These are phyloP conservation scores for Rhodotorula sp. DNA, from an alignment of 1,284 basidiomycete genomes.

Conservation along the genomic window DNA sequence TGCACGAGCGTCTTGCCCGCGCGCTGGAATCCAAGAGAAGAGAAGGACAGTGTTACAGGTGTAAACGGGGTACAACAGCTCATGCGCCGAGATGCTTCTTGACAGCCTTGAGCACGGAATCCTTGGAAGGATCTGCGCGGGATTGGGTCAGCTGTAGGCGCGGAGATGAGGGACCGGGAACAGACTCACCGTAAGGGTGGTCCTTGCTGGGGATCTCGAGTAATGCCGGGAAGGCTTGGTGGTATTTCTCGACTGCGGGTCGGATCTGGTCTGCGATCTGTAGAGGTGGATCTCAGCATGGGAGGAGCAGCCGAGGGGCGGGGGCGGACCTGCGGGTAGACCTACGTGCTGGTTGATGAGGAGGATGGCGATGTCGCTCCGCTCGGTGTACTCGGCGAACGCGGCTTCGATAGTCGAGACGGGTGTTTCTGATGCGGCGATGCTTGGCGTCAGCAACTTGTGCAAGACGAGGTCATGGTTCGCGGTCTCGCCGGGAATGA, in stretches of 20 bases:
- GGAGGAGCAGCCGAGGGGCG: not conserved
- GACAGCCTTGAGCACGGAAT: conserved; percentile 94
- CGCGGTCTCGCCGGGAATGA: not conserved
- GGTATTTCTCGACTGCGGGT: conserved; percentile 90
- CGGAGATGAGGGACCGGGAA: too few relatives aligned
- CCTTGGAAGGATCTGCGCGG: conserved; percentile 85
- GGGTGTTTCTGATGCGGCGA: conserved; percentile 71
- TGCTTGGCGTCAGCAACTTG: not conserved
- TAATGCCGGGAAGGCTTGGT: conserved; percentile 91
- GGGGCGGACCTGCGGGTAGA: conserved; percentile 7
- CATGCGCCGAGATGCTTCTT: conserved; percentile 91
- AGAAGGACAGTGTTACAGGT: not conserved
- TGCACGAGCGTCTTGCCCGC: not conserved
- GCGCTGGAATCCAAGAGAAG: not conserved
- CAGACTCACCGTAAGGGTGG: conserved; percentile 54
- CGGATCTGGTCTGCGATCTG: conserved; percentile 96
- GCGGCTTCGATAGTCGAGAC: conserved; percentile 80
- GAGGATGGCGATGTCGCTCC: conserved; percentile 89
- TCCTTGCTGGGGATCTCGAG: conserved; percentile 95
- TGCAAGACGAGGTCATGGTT: not conserved
- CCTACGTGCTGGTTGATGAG: conserved; percentile 94
- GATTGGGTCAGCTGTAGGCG: not conserved
- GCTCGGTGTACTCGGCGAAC: conserved; percentile 87
- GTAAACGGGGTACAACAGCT: too few relatives aligned
- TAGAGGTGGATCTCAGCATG: not conserved